Conservation (phyloP, 371 early-diverging fungal species). For the Mortierella sp. region DNA sequence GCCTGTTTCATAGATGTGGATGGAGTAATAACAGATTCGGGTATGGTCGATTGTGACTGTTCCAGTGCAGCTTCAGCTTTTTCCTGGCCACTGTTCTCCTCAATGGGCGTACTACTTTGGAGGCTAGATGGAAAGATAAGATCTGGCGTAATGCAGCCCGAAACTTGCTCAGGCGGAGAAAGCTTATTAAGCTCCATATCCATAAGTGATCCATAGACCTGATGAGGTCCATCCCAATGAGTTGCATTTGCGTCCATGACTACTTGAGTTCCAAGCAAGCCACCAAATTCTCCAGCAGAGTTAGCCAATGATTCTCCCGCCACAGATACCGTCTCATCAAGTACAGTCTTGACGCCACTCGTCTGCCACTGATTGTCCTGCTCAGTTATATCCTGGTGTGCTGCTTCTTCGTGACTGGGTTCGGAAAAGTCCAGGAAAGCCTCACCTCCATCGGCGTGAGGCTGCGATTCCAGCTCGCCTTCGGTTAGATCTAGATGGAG, state of each 20-base stretch:
- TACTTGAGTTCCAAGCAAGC: slow-evolving; percentile 15
- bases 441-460: slow-evolving; percentile 6
- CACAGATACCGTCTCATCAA: background rate
- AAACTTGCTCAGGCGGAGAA: slow-evolving; percentile 23
- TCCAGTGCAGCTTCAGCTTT: background rate
- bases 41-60: background rate
- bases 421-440: slow-evolving; percentile 36
- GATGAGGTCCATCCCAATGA: slow-evolving; percentile 23
- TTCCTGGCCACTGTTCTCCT: slow-evolving; percentile 4
- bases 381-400: background rate
- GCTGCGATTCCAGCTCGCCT: slow-evolving; percentile 25
- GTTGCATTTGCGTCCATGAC: slow-evolving; percentile 1
- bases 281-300: slow-evolving; percentile 3
- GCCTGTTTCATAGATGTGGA: background rate
- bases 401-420: slow-evolving; percentile 4
- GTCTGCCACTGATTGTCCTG: slow-evolving; percentile 17
- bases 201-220: slow-evolving; percentile 45
- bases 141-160: slow-evolving; percentile 43
- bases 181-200: slow-evolving; percentile 48
- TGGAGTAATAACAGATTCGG: background rate
- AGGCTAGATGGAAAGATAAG: slow-evolving; percentile 37
- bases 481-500: slow-evolving; percentile 49
- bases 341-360: slow-evolving; percentile 5
- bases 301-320: slow-evolving; percentile 3
- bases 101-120: background rate